Percentiles rank a stretch among this genome's conserved stretches.
Conservation (phyloP, 768 basidiomycete genomes). For the Podaxis rugospora region DNA sequence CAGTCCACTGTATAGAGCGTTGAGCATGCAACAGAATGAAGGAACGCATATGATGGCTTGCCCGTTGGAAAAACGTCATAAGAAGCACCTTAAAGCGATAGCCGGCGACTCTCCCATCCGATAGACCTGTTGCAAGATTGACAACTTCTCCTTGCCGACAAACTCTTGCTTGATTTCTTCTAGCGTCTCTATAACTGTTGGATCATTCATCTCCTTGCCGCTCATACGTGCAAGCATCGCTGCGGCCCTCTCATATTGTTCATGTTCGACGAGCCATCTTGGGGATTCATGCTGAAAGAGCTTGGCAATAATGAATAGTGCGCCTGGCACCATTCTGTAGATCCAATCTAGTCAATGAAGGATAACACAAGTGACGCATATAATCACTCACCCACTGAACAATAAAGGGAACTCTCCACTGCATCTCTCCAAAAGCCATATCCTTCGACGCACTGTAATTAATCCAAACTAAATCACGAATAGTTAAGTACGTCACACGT, state of each 20-base stretch:
- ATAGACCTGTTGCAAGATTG: slow-evolving; percentile 31
- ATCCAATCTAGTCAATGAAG: neutral
- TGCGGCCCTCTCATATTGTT: slow-evolving; percentile 36
- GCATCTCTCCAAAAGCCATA: slow-evolving; percentile 31
- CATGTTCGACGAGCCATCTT: slow-evolving; percentile 49
- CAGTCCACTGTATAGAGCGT: slow-evolving; percentile 35
- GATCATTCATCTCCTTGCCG: slow-evolving; percentile 27
- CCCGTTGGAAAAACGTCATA: slow-evolving; percentile 42
- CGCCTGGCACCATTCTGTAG: slow-evolving; percentile 40
- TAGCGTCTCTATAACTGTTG: slow-evolving; percentile 29
- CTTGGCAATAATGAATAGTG: slow-evolving; percentile 43
- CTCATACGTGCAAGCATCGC: slow-evolving; percentile 32
- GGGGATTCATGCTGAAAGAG: slow-evolving; percentile 51
- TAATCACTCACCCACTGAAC: slow-evolving; percentile 30
- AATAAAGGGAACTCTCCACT: slow-evolving; percentile 52
- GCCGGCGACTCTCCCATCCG: slow-evolving; percentile 40
- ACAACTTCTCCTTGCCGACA: slow-evolving; percentile 31
- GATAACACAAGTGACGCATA: neutral
- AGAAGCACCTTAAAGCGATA: slow-evolving; percentile 38
- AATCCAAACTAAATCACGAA: slow-evolving; percentile 35
- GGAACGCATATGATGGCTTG: neutral
- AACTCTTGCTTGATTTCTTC: slow-evolving; percentile 48
- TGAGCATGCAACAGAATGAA: neutral
- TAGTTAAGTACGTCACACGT: neutral
- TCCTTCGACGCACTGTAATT: slow-evolving; percentile 39